A percentile compares a stretch with the other conserved stretches of the same genome.
Conservation (phyloP, 83 land plant genomes). For the Diphasiastrum complanatum region DNA sequence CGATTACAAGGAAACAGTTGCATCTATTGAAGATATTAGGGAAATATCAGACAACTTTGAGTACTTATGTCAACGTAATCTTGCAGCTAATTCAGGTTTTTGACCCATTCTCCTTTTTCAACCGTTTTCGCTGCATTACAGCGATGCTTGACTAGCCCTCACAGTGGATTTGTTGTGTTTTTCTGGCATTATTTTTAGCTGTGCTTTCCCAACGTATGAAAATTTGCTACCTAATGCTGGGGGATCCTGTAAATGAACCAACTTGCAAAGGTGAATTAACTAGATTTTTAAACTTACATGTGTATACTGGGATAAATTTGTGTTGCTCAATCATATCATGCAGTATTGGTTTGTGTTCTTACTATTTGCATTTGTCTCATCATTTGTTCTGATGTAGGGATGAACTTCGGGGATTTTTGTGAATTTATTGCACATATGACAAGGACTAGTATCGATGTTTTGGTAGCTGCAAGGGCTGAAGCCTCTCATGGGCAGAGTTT, state of each 20-base stretch:
- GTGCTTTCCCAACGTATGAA: neutral
- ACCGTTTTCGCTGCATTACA: neutral
- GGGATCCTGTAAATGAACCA: neutral
- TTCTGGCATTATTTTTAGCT: neutral
- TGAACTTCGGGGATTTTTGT: conserved; percentile 70
- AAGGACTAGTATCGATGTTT: too few species aligned
- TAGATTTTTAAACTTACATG: neutral
- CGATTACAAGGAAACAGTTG: conserved; percentile 70
- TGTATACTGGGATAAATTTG: neutral
- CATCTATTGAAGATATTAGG: conserved; percentile 76
- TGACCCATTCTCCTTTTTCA: neutral
- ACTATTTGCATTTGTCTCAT: neutral
- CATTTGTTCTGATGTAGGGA: conserved; percentile 39
- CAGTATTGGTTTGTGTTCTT: neutral
- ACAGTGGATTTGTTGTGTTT: neutral
- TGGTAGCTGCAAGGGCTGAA: too few species aligned
- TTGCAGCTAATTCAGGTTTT: conserved; percentile 82
- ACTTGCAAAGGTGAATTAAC: neutral
- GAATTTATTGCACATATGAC: conserved; percentile 31
- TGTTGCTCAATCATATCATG: neutral
- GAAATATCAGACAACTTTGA: conserved; percentile 79
- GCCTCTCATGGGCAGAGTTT: too few species aligned
- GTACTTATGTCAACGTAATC: conserved; percentile 75
- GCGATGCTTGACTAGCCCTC: neutral
- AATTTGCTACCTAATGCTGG: neutral